Evolutionary conservation across 2,329 filamentous ascomycete species (phyloP).

Genomic region (Penicillium capsulatum): DNA sequence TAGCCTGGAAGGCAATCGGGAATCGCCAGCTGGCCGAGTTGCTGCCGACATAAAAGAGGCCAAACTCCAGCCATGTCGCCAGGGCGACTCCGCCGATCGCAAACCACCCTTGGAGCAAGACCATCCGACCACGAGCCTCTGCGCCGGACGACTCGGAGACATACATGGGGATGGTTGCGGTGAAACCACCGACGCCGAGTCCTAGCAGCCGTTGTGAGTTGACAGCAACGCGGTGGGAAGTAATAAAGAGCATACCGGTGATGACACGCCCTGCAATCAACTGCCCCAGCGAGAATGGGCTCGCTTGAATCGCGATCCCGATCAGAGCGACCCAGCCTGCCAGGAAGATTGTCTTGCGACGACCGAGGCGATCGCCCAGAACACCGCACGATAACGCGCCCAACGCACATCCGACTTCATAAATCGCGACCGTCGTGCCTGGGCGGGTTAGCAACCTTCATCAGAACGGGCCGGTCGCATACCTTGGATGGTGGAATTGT

Average conservation of each 20-base stretch:
- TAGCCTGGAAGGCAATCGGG: slow-evolving; percentile 30
- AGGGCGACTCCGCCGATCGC: slow-evolving; percentile 17
- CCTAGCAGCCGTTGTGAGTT: no score
- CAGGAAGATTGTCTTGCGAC: slow-evolving; percentile 15
- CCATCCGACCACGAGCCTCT: slow-evolving; percentile 18
- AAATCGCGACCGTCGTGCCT: slow-evolving; percentile 25
- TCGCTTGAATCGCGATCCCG: slow-evolving; percentile 17
- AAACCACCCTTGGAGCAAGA: slow-evolving; percentile 19
- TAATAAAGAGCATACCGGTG: slow-evolving; percentile 17
- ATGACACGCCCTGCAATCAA: slow-evolving; percentile 16
- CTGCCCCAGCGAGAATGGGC: slow-evolving; percentile 11
- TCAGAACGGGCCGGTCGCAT: neutral
- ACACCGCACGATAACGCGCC: slow-evolving; percentile 14
- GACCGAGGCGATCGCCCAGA: slow-evolving; percentile 18
- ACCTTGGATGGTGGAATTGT: slow-evolving; percentile 21
- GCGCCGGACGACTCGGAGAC: slow-evolving; percentile 17
- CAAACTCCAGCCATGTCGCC: slow-evolving; percentile 41
- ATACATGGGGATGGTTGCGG: slow-evolving; percentile 25
- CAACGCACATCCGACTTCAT: slow-evolving; percentile 24
- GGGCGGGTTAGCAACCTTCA: neutral
- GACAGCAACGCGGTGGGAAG: no score
- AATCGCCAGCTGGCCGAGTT: slow-evolving; percentile 28
- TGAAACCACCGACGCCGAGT: slow-evolving; percentile 25
- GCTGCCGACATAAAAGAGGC: slow-evolving; percentile 36
- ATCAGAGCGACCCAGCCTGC: slow-evolving; percentile 15